phyloP scores from a whole-genome alignment of 305 asterid species.

The Fraxinus nigra region DNA sequence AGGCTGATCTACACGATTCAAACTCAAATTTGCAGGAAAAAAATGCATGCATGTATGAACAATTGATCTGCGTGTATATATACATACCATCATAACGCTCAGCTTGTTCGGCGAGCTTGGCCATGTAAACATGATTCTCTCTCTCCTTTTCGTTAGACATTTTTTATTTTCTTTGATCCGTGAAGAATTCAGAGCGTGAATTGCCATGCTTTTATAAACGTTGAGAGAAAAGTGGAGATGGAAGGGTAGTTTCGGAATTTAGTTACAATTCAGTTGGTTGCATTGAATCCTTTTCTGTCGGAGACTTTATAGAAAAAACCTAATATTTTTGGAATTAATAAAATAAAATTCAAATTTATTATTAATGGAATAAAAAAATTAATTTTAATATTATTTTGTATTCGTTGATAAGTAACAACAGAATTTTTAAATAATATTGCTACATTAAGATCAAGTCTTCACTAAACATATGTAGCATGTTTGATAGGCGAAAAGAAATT shows the following conservation, averaged over 20 bases:
- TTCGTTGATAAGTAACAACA: background rate
- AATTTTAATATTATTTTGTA: no score
- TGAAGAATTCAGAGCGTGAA: conserved; percentile 16
- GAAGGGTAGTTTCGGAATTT: conserved; percentile 22
- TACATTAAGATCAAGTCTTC: no score
- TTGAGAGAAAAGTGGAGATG: conserved; percentile 17
- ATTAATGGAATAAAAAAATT: background rate
- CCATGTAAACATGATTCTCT: conserved; percentile 65
- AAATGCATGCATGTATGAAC: background rate
- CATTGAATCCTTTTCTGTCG: conserved; percentile 21
- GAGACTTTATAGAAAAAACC: background rate
- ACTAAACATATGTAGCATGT: no score
- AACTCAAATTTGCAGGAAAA: background rate
- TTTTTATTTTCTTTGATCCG: conserved; percentile 21
- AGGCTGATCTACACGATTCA: conserved; percentile 10
- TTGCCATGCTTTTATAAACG: background rate
- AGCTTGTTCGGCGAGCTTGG: conserved; percentile 82
- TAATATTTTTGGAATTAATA: background rate
- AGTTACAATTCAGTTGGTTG: background rate
- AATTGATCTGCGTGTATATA: background rate
- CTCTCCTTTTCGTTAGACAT: conserved; percentile 71
- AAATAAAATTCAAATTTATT: background rate
- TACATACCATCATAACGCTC: conserved; percentile 78
- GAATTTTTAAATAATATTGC: no score
- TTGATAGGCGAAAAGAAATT: no score